Percentiles rank a stretch among this genome's conserved stretches.
These are phyloP conservation scores for Daedalea quercina DNA, from an alignment of 768 basidiomycete species.

Conservation along the genomic window DNA sequence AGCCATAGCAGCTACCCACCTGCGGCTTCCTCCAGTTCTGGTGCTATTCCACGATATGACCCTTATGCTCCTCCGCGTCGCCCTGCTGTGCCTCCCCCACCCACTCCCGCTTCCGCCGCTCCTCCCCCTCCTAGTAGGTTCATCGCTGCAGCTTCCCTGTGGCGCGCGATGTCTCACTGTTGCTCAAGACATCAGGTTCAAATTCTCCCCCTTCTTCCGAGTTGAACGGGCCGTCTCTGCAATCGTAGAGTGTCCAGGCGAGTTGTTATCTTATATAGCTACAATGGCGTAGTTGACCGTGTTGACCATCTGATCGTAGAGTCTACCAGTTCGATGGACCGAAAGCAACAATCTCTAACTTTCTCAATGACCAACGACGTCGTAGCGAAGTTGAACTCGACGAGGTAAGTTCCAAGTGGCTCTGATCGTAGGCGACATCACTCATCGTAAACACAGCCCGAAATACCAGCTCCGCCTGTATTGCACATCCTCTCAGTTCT, in stretches of 20 bases:
- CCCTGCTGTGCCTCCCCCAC: conserved; percentile 21
- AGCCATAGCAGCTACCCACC: neutral
- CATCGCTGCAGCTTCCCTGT: neutral
- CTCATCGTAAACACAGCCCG: conserved; percentile 32
- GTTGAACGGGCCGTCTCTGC: conserved; percentile 59
- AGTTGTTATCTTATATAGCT: conserved; percentile 28
- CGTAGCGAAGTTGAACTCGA: conserved; percentile 46
- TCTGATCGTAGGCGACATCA: neutral
- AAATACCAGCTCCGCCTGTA: conserved; percentile 81
- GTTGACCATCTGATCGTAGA: conserved; percentile 34
- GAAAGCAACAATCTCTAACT: conserved; percentile 51
- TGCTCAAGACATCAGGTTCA: conserved; percentile 64
- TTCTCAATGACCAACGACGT: conserved; percentile 70
- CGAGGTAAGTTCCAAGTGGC: conserved; percentile 34
- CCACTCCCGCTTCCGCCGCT: conserved; percentile 30
- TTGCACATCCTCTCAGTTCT: conserved; percentile 81
- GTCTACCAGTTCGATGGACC: conserved; percentile 72
- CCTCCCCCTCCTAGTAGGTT: conserved; percentile 19
- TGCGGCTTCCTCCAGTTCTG: neutral
- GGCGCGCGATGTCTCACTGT: neutral
- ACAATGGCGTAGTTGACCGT: conserved; percentile 1
- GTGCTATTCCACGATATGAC: conserved; percentile 20
- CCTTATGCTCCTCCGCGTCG: conserved; percentile 59
- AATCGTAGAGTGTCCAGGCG: conserved; percentile 77
- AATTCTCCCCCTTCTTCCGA: conserved; percentile 71